A percentile compares a stretch with the other conserved stretches of the same genome.
These are phyloP conservation scores for Fusarium oxysporum DNA, from an alignment of 2,329 filamentous ascomycete species.

Conservation along the genomic window DNA sequence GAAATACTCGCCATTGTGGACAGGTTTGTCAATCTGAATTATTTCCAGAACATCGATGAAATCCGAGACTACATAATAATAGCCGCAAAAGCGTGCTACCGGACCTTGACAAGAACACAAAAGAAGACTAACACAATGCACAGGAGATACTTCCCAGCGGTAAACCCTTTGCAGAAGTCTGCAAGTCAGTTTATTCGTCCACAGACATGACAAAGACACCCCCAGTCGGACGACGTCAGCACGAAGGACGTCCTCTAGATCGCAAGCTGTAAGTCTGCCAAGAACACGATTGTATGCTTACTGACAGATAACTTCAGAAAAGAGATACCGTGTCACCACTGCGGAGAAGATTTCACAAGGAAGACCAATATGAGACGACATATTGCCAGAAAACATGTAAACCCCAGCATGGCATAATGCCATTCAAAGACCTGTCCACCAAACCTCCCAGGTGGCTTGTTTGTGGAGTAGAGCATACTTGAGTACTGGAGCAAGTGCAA, in stretches of 20 bases:
- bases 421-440: too few relatives aligned
- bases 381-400: background rate
- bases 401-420: fast-evolving
- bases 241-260: fast-evolving
- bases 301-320: background rate
- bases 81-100: too few relatives aligned
- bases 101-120: too few relatives aligned
- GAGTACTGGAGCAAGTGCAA: too few relatives aligned
- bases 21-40: background rate
- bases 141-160: background rate
- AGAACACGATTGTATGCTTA: too few relatives aligned
- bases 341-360: background rate
- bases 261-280: background rate
- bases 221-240: background rate
- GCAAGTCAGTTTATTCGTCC: background rate
- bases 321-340: fast-evolving
- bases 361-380: background rate
- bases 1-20: background rate
- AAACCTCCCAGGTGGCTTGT: too few relatives aligned
- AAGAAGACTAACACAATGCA: too few relatives aligned
- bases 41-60: background rate
- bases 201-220: fast-evolving
- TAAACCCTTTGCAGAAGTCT: fast-evolving
- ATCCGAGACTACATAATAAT: background rate
- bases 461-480: too few relatives aligned